phyloP scores from a whole-genome alignment of 176 grass and related monocot species.

The Ensete ventricosum region DNA sequence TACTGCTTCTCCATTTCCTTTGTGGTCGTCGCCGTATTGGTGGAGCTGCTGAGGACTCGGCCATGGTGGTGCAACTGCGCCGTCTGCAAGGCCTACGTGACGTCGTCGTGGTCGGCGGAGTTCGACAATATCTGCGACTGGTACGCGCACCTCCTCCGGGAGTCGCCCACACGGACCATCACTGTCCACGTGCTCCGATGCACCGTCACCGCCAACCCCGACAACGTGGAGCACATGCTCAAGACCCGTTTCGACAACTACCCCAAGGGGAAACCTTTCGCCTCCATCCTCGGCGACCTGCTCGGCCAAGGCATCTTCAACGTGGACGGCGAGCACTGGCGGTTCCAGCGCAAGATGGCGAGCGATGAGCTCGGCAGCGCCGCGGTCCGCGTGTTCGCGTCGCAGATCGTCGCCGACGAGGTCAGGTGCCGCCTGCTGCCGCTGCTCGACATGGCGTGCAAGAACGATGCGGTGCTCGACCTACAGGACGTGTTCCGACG shows the following conservation, averaged over 20 bases:
- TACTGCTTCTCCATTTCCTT: conserved; percentile 15
- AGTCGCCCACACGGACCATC: conserved; percentile 49
- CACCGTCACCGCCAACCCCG: no score
- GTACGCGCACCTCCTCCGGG: conserved; percentile 68
- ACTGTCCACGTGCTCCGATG: conserved; percentile 54
- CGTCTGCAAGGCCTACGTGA: conserved; percentile 50
- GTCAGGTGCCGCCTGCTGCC: conserved; percentile 38
- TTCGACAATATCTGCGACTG: conserved; percentile 85
- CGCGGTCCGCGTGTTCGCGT: conserved; percentile 47
- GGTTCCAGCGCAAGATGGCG: conserved; percentile 86
- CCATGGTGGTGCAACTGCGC: conserved; percentile 47
- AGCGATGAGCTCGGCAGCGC: conserved; percentile 64
- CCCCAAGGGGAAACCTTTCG: no score
- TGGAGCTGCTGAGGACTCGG: conserved; percentile 32
- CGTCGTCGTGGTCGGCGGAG: conserved; percentile 41
- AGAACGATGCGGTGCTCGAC: conserved; percentile 19
- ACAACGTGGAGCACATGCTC: no score
- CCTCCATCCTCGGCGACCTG: no score
- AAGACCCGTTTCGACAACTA: no score
- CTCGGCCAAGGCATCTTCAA: conserved; percentile 59
- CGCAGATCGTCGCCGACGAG: conserved; percentile 39
- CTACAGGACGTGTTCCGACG: conserved; percentile 75
- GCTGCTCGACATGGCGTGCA: conserved; percentile 21
- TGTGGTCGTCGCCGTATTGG: conserved; percentile 11
- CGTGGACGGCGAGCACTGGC: conserved; percentile 54